These are phyloP conservation scores for Candida easanensis DNA, from an alignment of 805 yeast genomes.

Conservation along the genomic window DNA sequence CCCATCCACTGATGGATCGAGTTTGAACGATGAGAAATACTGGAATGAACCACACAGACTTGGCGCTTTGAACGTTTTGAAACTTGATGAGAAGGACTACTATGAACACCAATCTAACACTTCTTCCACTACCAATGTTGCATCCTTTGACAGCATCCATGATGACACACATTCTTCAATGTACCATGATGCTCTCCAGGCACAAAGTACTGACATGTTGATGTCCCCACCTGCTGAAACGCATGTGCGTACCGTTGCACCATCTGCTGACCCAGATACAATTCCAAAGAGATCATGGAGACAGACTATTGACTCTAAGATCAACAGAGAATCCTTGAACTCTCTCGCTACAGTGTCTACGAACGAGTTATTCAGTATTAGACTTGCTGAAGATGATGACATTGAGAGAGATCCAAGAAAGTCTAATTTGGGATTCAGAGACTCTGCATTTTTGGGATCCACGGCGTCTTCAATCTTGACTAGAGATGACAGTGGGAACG, in stretches of 20 bases:
- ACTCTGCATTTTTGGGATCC: conserved; percentile 37
- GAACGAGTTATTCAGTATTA: conserved; percentile 74
- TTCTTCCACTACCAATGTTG: conserved; percentile 53
- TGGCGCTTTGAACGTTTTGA: conserved; percentile 49
- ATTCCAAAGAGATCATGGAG: conserved; percentile 61
- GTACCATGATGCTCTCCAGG: conserved; percentile 38
- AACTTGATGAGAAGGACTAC: conserved; percentile 41
- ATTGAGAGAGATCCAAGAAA: conserved; percentile 42
- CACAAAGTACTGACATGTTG: conserved; percentile 39
- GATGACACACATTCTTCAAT: conserved; percentile 30
- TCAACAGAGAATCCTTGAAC: conserved; percentile 58
- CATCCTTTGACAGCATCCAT: conserved; percentile 28
- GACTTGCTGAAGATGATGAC: conserved; percentile 62
- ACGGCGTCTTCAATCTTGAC: conserved; percentile 26
- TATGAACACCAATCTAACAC: conserved; percentile 36
- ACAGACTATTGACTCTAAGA: conserved; percentile 30
- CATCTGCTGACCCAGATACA: conserved; percentile 11
- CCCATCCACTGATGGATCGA: conserved; percentile 32
- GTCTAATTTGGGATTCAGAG: conserved; percentile 38
- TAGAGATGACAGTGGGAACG: conserved; percentile 29
- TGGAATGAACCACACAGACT: conserved; percentile 34
- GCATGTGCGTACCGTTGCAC: conserved; percentile 2
- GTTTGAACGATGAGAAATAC: conserved; percentile 28
- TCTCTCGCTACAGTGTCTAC: conserved; percentile 86
- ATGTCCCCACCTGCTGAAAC: conserved; percentile 24